These are phyloP conservation scores for Scutellaria baicalensis DNA, from an alignment of 257 asterid genomes.

Conservation along the genomic window DNA sequence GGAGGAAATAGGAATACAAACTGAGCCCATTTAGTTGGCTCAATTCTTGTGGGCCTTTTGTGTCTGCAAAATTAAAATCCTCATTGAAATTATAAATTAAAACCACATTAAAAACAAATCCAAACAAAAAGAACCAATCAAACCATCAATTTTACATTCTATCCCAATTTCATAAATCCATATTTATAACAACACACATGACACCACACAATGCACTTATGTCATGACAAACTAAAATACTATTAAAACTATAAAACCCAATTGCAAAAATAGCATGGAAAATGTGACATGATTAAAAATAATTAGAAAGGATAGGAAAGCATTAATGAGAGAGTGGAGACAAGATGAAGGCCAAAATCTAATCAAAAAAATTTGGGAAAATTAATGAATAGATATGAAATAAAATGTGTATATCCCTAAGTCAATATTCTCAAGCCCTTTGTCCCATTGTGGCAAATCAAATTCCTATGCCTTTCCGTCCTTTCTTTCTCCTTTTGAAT, in stretches of 20 bases:
- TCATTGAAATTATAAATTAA: neutral
- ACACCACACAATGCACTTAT: too few species aligned
- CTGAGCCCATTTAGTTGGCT: conserved; percentile 6
- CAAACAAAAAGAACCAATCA: neutral
- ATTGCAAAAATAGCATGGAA: neutral
- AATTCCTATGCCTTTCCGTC: conserved; percentile 27
- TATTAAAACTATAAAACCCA: too few species aligned
- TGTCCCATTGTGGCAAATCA: conserved; percentile 33
- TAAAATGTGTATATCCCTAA: conserved; percentile 5
- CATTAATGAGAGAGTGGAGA: conserved; percentile 23
- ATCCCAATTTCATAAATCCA: too few species aligned
- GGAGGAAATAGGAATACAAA: too few species aligned
- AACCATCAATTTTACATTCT: too few species aligned
- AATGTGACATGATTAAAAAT: neutral
- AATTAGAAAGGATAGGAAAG: neutral
- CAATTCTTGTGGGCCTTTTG: conserved; percentile 9
- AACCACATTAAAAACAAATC: conserved; percentile 3
- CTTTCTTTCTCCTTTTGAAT: conserved; percentile 25
- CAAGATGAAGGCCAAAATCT: conserved; percentile 32
- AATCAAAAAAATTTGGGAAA: conserved; percentile 11
- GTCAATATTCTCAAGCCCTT: conserved; percentile 67
- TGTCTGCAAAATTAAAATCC: conserved; percentile 6
- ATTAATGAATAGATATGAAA: conserved; percentile 1
- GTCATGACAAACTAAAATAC: too few species aligned
- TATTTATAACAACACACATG: too few species aligned